Percentiles rank a stretch among this genome's conserved stretches.
phyloP scores from a whole-genome alignment of 148 eudicot species.

The Simmondsia chinensis region DNA sequence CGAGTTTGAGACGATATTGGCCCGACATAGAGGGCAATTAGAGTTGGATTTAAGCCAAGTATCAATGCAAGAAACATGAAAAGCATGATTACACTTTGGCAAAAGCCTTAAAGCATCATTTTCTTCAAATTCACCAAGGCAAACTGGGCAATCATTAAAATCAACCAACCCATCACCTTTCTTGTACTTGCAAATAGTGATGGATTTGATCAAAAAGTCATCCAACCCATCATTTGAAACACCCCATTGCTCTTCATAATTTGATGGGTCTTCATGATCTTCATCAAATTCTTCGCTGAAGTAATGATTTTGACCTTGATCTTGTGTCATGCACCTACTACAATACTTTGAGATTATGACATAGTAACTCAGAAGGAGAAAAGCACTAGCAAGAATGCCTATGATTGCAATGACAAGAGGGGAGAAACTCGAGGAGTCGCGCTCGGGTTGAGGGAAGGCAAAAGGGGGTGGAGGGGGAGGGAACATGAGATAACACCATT shows the following conservation, averaged over 20 bases:
- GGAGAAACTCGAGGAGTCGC: slow-evolving; percentile 35
- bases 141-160: slow-evolving; percentile 54
- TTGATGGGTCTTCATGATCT: slow-evolving; percentile 13
- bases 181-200: slow-evolving; percentile 46
- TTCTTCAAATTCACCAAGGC: slow-evolving; percentile 60
- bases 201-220: slow-evolving; percentile 50
- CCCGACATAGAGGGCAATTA: slow-evolving; percentile 79
- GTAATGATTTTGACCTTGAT: slow-evolving; percentile 12
- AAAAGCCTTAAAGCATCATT: slow-evolving; percentile 56
- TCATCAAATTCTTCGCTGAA: slow-evolving; percentile 19
- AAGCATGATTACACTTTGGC: slow-evolving; percentile 82
- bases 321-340: slow-evolving; percentile 13
- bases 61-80: slow-evolving; percentile 74
- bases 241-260: slow-evolving; percentile 46
- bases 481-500: slow-evolving; percentile 56
- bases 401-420: slow-evolving; percentile 78
- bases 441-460: slow-evolving; percentile 17
- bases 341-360: slow-evolving; percentile 63
- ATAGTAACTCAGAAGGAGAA: slow-evolving; percentile 69
- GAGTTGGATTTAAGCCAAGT: slow-evolving; percentile 81
- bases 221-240: slow-evolving; percentile 45
- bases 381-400: slow-evolving; percentile 68
- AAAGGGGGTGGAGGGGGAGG: slow-evolving; percentile 67
- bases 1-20: slow-evolving; percentile 29
- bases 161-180: slow-evolving; percentile 36